These are phyloP conservation scores for Phytophthora multivora DNA, from an alignment of 352 stramenopile species.

Conservation along the genomic window DNA sequence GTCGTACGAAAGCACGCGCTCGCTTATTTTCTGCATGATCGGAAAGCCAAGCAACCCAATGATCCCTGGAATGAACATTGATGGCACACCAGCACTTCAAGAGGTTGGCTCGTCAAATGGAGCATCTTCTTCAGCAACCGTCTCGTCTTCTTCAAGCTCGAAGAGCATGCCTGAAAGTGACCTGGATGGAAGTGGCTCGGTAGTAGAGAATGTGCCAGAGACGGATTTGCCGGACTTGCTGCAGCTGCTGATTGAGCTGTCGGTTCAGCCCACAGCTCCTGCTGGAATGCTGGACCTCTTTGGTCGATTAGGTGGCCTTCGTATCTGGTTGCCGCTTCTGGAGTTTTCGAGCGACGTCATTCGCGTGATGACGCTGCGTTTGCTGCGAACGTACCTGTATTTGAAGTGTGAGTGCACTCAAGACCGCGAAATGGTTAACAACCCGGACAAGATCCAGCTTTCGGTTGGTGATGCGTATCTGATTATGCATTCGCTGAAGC, in stretches of 20 bases:
- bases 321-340: conserved; percentile 84
- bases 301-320: conserved; percentile 71
- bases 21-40: conserved; percentile 89
- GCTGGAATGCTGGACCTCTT: conserved; percentile 77
- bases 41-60: conserved; percentile 80
- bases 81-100: conserved; percentile 58
- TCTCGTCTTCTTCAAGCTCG: conserved; percentile 32
- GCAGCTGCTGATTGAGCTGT: conserved; percentile 80
- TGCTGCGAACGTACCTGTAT: conserved; percentile 80
- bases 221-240: conserved; percentile 76
- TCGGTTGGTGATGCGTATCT: conserved; percentile 80
- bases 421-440: conserved; percentile 69
- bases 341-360: conserved; percentile 74
- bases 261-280: conserved; percentile 69
- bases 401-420: conserved; percentile 74
- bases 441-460: conserved; percentile 74
- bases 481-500: conserved; percentile 82
- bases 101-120: conserved; percentile 45
- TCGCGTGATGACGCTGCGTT: conserved; percentile 80
- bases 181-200: conserved; percentile 58
- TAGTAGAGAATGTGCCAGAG: conserved; percentile 79
- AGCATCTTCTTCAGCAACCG: conserved; percentile 48
- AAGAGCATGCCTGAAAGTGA: conserved; percentile 77
- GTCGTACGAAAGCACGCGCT: conserved; percentile 83
- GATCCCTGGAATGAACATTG: conserved; percentile 63